Evolutionary conservation across 495 filamentous ascomycete species (phyloP).

Genomic region (Neurospora tetraspora): DNA sequence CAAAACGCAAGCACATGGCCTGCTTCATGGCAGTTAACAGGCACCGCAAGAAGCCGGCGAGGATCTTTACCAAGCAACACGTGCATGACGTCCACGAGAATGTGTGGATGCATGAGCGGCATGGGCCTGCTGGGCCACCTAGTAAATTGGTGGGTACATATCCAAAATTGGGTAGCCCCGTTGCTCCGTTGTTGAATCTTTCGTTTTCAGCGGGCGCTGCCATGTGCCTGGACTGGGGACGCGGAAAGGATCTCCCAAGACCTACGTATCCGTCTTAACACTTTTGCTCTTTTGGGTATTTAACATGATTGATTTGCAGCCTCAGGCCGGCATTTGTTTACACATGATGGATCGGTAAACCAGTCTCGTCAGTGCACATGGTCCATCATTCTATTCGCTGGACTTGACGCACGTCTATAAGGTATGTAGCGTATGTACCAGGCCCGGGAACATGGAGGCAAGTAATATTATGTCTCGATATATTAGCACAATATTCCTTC

Average conservation of each 20-base stretch:
- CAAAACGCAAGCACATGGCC: neutral
- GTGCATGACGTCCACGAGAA: neutral
- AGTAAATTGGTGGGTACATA: neutral
- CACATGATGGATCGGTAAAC: neutral
- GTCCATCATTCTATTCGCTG: neutral
- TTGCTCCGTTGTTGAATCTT: neutral
- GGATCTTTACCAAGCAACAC: neutral
- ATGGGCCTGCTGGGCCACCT: neutral
- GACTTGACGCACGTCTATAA: neutral
- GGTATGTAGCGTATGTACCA: neutral
- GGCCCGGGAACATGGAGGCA: neutral
- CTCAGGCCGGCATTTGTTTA: neutral
- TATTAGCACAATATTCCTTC: neutral
- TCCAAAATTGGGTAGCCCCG: neutral
- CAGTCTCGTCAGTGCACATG: neutral
- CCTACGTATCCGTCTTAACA: neutral
- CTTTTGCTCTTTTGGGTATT: neutral
- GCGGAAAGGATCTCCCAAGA: neutral
- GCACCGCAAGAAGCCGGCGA: neutral
- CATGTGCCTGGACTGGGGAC: neutral
- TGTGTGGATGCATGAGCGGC: neutral
- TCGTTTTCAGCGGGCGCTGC: neutral
- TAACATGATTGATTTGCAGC: no score
- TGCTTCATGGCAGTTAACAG: neutral
- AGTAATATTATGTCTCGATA: neutral